Base-by-base conservation (phyloP, 176 grass and related monocot species). In the Hsuehochloa calcarea region DNA sequence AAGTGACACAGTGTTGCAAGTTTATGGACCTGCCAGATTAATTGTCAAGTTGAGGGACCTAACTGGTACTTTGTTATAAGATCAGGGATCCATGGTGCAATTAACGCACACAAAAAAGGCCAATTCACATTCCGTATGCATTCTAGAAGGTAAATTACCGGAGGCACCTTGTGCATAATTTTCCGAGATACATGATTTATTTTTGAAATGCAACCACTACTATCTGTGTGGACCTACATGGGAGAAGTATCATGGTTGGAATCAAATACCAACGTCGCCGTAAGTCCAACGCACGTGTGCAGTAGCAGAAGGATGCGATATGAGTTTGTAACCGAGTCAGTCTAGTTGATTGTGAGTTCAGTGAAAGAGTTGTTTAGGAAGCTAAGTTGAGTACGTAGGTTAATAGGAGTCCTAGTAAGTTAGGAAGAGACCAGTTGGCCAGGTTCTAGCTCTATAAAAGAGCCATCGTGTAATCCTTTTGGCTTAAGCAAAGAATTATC, bases 141-240 rank as follows among this genome's bases (percentile, higher is more conserved):
- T 76, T 16, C 23, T 58, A 37, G 5, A 46, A 49, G 20, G 50
- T 70, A 60, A 69, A 85, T 60, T 60, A 1, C 64, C 2, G 1
- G 9, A 51, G 65, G 19, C 55, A 63, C 41, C 20, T 17, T 59
- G 64, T 47, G 65, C 52, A 50, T 19, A 50, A 63, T 64, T 78
- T 49, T 78, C 34, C 51, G 6, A 86, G n/a, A 63, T 72, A 43
- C 5, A 73, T 65, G 68, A 34, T 51, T 63, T 72, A 55, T 80
- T 64, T 41, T 79, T 43, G 49, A 12, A 84, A 56, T 74, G 26
- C 60, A 59, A 60, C 27, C 4, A 37, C n/a, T 74, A 45, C 59
- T 29, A 35, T 50, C 43, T 79, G 23, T 10, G 39, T 74, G 16
- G 16, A 46, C 50, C 19, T 35, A 68, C 83, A 85, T 41, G 67